A percentile compares a stretch with the other conserved stretches of the same genome.
These are phyloP conservation scores for Diaporthe sp. DNA, from an alignment of 2,329 filamentous ascomycete species.

Conservation along the genomic window DNA sequence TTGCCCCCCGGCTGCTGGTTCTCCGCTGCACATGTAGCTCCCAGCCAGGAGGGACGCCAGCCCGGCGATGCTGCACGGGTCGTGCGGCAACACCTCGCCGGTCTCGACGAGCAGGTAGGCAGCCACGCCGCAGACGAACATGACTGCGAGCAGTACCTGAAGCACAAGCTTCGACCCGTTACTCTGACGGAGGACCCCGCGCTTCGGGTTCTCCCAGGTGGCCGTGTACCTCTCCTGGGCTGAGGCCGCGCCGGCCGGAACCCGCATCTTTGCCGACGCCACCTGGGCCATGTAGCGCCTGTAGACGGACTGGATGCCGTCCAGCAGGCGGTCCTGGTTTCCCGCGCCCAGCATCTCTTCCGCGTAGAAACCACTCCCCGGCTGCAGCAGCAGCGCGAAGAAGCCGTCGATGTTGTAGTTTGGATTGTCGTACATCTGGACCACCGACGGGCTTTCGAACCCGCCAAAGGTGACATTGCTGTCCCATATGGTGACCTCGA, in stretches of 20 bases:
- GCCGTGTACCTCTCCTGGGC: not conserved
- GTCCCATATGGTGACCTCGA: not conserved
- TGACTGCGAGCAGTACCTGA: not conserved
- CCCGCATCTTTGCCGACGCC: not conserved
- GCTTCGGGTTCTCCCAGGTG: not conserved
- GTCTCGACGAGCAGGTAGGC: not conserved
- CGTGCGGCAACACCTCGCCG: not conserved
- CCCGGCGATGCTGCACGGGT: slow-evolving; percentile 8
- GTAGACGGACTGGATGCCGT: not conserved
- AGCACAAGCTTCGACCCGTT: not conserved
- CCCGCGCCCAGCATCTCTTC: not conserved
- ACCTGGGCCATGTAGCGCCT: slow-evolving; percentile 6
- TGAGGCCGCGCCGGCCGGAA: not conserved
- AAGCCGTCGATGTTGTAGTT: slow-evolving; percentile 2
- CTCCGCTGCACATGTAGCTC: not conserved
- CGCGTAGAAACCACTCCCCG: not conserved
- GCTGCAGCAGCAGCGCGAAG: not conserved
- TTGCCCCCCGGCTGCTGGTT: too few relatives aligned
- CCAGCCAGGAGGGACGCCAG: slow-evolving; percentile 7
- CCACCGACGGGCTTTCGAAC: not conserved
- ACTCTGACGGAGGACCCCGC: not conserved
- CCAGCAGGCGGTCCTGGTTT: not conserved
- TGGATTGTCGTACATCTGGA: not conserved
- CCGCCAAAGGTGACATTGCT: not conserved
- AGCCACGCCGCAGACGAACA: not conserved